Percentiles rank a stretch among this genome's conserved stretches.
Conservation (phyloP, 2,329 filamentous ascomycete species). For the Monilinia aucupariae region DNA sequence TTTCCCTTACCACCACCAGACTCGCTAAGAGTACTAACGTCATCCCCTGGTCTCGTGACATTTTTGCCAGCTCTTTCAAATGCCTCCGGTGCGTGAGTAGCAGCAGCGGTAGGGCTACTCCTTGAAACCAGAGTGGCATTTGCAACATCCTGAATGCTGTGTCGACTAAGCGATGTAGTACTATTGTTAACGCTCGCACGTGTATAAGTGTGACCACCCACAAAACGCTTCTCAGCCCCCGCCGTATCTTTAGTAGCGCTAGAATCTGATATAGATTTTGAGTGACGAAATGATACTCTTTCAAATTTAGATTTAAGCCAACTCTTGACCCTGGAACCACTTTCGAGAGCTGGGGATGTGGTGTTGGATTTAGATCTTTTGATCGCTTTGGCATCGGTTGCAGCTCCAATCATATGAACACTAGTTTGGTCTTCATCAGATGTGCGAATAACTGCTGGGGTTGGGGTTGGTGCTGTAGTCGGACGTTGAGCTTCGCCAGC, state of each 20-base stretch:
- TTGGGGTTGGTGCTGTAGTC: slow-evolving; percentile 12
- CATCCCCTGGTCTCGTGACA: neutral
- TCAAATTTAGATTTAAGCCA: slow-evolving; percentile 52
- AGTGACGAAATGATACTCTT: slow-evolving; percentile 33
- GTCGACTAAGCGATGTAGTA: slow-evolving; percentile 28
- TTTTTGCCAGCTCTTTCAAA: neutral
- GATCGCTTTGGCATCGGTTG: slow-evolving; percentile 22
- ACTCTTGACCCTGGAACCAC: slow-evolving; percentile 37
- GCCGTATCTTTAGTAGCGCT: slow-evolving; percentile 9
- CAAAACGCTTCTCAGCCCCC: slow-evolving; percentile 38
- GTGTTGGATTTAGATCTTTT: slow-evolving; percentile 25
- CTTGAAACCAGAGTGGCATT: neutral
- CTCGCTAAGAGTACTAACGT: slow-evolving; percentile 7
- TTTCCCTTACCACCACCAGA: neutral
- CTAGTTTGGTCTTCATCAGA: slow-evolving; percentile 32
- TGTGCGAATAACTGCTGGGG: slow-evolving; percentile 22
- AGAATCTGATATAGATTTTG: slow-evolving; percentile 20
- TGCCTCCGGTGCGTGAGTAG: neutral
- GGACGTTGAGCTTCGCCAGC: slow-evolving; percentile 11
- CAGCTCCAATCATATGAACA: slow-evolving; percentile 25
- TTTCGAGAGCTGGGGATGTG: slow-evolving; percentile 19
- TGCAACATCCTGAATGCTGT: neutral
- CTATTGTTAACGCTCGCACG: slow-evolving; percentile 43
- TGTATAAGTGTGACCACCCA: slow-evolving; percentile 47
- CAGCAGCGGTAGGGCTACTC: neutral